These are phyloP conservation scores for Chytridium lagenaria DNA, from an alignment of 371 early-diverging fungal genomes.

Conservation along the genomic window DNA sequence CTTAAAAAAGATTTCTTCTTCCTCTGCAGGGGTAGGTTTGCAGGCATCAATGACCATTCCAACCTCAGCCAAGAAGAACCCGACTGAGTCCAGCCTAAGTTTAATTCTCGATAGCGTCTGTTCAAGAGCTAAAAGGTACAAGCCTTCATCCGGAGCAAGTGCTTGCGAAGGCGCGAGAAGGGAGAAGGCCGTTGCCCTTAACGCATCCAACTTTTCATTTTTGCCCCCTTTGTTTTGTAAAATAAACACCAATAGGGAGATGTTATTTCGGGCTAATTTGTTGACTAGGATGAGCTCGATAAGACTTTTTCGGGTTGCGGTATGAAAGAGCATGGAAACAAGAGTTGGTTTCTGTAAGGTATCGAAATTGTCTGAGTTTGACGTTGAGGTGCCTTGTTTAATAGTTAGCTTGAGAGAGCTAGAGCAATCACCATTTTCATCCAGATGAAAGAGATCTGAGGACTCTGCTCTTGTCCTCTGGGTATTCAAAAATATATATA, in stretches of 20 bases:
- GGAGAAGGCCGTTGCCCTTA: background rate
- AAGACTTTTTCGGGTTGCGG: background rate
- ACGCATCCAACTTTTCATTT: background rate
- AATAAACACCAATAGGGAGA: background rate
- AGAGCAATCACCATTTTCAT: background rate
- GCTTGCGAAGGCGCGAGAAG: background rate
- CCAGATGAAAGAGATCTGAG: background rate
- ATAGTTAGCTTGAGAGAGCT: background rate
- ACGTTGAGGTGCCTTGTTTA: background rate
- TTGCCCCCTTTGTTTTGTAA: background rate
- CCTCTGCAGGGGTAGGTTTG: background rate
- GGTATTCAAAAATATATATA: conserved; percentile 13
- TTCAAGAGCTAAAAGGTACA: background rate
- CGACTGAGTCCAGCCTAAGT: background rate
- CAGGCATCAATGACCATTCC: background rate
- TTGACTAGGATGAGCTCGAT: conserved; percentile 1
- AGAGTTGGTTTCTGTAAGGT: background rate
- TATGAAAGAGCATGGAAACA: conserved; percentile 4
- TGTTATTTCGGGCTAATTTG: conserved; percentile 7
- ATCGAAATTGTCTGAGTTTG: conserved; percentile 3
- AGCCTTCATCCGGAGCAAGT: background rate
- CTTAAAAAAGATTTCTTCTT: conserved; percentile 1
- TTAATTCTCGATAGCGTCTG: background rate
- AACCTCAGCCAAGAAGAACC: background rate
- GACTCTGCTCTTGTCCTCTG: background rate